These are phyloP conservation scores for Monosporascus sp. DNA, from an alignment of 2,329 filamentous ascomycete species.

Conservation along the genomic window DNA sequence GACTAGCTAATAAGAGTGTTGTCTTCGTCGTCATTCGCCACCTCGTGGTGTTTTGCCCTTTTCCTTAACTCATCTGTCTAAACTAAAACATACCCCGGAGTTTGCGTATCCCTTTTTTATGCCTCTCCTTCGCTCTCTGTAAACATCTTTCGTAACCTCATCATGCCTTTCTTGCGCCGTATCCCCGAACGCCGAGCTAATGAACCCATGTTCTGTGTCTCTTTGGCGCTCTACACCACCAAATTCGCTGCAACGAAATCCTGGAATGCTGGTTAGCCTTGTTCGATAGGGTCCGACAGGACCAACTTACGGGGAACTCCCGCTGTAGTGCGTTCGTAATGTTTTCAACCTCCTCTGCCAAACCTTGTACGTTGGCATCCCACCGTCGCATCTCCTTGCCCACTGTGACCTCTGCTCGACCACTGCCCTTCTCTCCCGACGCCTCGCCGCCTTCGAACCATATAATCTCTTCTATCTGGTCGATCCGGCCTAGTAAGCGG, in stretches of 20 bases:
- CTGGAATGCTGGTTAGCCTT: constrained; percentile 24
- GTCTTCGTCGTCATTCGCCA: too few relatives aligned
- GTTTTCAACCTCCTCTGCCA: constrained; percentile 87
- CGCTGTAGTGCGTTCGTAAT: constrained; percentile 76
- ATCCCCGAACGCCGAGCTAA: too few relatives aligned
- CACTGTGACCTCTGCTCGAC: constrained; percentile 57
- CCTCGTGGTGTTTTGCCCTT: background rate
- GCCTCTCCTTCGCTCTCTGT: background rate
- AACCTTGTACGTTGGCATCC: constrained; percentile 81
- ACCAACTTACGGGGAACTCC: constrained; percentile 61
- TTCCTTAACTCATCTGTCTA: background rate
- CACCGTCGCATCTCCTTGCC: constrained; percentile 75
- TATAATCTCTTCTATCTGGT: constrained; percentile 86
- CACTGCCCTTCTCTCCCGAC: constrained; percentile 62
- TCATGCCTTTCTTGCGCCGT: background rate
- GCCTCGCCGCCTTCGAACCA: constrained; percentile 77
- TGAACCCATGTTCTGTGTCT: background rate
- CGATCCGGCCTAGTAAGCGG: constrained; percentile 79
- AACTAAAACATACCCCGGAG: background rate
- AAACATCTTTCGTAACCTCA: too few relatives aligned
- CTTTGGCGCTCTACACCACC: constrained; percentile 27
- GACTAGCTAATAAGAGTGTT: constrained; percentile 5
- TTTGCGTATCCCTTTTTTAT: background rate
- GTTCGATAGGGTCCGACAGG: constrained; percentile 11
- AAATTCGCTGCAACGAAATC: constrained; percentile 54